Conservation (phyloP, 2,329 filamentous ascomycete genomes). For the Aurifilum marmelostoma region DNA sequence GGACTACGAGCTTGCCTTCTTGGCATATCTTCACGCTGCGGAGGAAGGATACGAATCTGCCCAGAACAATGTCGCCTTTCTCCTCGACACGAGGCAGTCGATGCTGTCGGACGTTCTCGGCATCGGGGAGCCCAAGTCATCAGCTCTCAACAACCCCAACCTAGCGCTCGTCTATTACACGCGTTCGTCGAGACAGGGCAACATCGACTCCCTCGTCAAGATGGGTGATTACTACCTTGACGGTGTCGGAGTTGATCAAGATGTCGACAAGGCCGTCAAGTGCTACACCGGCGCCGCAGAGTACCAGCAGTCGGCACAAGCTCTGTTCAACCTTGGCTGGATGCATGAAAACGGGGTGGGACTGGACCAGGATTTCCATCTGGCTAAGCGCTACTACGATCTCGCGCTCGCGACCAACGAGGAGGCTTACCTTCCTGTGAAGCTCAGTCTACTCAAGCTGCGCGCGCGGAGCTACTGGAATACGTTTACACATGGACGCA, state of each 20-base stretch:
- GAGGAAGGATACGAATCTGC: slow-evolving; percentile 91
- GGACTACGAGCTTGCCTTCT: slow-evolving; percentile 77
- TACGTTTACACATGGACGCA: slow-evolving; percentile 81
- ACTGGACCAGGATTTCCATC: slow-evolving; percentile 91
- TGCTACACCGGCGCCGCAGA: slow-evolving; percentile 95
- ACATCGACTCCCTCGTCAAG: slow-evolving; percentile 93
- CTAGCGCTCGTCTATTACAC: slow-evolving; percentile 93
- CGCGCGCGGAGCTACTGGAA: slow-evolving; percentile 92
- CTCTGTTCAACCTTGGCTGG: slow-evolving; percentile 96
- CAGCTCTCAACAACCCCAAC: slow-evolving; percentile 54
- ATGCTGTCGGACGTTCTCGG: slow-evolving; percentile 59
- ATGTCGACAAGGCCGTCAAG: slow-evolving; percentile 84
- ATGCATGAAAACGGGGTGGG: slow-evolving; percentile 98
- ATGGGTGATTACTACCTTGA: slow-evolving; percentile 97
- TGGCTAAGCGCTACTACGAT: slow-evolving; percentile 96
- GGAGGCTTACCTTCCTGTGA: slow-evolving; percentile 93
- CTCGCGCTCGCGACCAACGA: slow-evolving; percentile 87
- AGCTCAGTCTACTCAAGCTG: slow-evolving; percentile 83
- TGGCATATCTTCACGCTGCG: slow-evolving; percentile 83
- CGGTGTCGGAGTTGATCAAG: slow-evolving; percentile 72
- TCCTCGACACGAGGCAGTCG: slow-evolving; percentile 76
- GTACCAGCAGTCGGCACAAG: slow-evolving; percentile 88
- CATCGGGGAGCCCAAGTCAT: slow-evolving; percentile 41
- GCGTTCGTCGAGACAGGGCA: slow-evolving; percentile 87
- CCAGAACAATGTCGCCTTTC: slow-evolving; percentile 86